Base-by-base conservation (phyloP, 345 rosid genomes). In the Pistacia vera region DNA sequence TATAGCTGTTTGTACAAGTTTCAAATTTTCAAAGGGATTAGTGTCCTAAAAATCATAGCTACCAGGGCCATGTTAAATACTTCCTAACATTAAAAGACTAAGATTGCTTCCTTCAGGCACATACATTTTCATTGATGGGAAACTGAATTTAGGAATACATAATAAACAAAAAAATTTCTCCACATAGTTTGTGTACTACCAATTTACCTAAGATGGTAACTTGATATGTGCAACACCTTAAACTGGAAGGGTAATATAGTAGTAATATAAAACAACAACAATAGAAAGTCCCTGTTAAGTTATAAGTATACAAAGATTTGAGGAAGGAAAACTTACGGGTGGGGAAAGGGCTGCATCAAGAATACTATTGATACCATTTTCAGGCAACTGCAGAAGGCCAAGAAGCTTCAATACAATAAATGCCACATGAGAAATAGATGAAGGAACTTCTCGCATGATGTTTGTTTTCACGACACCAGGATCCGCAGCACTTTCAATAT, bases 361-460 rank as follows among this genome's bases (percentile, higher is more conserved):
- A 81, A 96, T 76, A 58, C 93, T 82, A 81, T 79, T 81, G 68
- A 87, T 87, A 28, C 92, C 97, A 41, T 83, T 55, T 71, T 86
- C 86, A 17, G 98, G 84, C 61, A 88, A 85, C 73, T 89, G 89
- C 86, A 91, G 69, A 67, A 92, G 88, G 63, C 91, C 85, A 70
- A 89, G 70, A 72, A 90, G 65, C 78, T 83, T 89, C 62, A 92
- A 85, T 48, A 77, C 66, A 2, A 46, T 64, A 70, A 82, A 85
- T 62, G 97, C 91, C 66, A 79, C 18, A 33, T 51, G 41, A 66
- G 92, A 86, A 69, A 93, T 79, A 71, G 38, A 88, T 0, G 72
- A 75, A 75, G 99, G 98, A 80, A 93, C 70, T 85, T 96, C 99
- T 75, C 92, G 88, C 99, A 91, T 90, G 82, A 96, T 90, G 75